These are phyloP conservation scores for Tilletia horrida DNA, from an alignment of 1,284 basidiomycete genomes.

Conservation along the genomic window DNA sequence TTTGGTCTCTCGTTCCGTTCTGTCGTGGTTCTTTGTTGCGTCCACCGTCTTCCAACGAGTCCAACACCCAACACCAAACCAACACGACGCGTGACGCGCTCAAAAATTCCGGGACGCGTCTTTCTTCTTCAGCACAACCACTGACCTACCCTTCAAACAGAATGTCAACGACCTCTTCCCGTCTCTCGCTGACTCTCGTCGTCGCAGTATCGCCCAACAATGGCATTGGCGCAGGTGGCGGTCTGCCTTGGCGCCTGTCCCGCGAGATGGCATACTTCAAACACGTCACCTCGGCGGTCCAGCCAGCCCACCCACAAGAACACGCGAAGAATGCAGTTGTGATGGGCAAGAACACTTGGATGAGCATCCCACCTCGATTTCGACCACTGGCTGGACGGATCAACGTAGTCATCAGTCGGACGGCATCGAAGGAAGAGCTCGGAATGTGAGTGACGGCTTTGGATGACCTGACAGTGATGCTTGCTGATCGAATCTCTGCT, in stretches of 20 bases:
- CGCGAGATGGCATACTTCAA: slow-evolving; percentile 91
- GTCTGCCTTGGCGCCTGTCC: slow-evolving; percentile 82
- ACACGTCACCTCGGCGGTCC: slow-evolving; percentile 59
- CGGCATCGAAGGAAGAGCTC: slow-evolving; percentile 64
- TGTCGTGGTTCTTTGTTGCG: no score
- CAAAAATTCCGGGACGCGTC: no score
- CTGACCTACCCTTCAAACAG: neutral
- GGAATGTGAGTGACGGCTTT: slow-evolving; percentile 62
- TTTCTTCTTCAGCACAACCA: no score
- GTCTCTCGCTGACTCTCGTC: slow-evolving; percentile 70
- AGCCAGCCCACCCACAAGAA: slow-evolving; percentile 6
- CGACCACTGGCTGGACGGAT: slow-evolving; percentile 73
- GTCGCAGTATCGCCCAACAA: slow-evolving; percentile 84
- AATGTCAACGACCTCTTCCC: slow-evolving; percentile 18
- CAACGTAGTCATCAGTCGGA: slow-evolving; percentile 78
- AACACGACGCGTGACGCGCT: no score
- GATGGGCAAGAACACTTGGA: slow-evolving; percentile 98
- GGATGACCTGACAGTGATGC: no score
- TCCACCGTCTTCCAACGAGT: no score
- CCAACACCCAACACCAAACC: no score
- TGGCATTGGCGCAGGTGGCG: slow-evolving; percentile 75
- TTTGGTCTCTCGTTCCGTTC: no score
- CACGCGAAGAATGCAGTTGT: slow-evolving; percentile 71
- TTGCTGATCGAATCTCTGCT: no score
- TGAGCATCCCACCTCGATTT: slow-evolving; percentile 86